Evolutionary conservation across 2,329 filamentous ascomycete species (phyloP), one percentile per base, ranked within the genome.

Genomic region (Sporothrix pallida): DNA sequence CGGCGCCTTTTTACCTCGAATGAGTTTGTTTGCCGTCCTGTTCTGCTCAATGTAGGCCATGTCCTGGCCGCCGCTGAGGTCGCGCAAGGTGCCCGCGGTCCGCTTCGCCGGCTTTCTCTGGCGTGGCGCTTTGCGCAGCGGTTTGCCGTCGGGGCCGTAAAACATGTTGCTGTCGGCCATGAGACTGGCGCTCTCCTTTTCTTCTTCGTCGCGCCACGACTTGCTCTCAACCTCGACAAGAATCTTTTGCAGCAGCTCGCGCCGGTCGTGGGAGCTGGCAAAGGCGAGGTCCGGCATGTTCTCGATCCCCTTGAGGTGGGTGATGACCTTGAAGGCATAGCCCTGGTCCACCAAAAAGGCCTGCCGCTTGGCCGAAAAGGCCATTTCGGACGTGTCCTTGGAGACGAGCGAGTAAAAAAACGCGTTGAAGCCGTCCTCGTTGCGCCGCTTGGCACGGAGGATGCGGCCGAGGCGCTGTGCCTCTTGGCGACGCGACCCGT

Each of bases 281-380:
- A 97, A 98, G 1, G 91, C 92, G 1, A 99, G 87, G 0, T 90
- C 90, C 0, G 92, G 90, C 71, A 95, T 92, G 74, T 93, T 89
- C 75, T 98, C 93, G 76, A 99, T 94, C 70, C 95, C 96, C 79
- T 95, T 92, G 8, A 99, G 87, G 79, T 97, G 94, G 0, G 96
- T 99, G 81, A 99, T 99, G 75, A 98, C 95, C 81, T 98, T 98
- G 87, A 99, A 99, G 0, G 96, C 95, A 81, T 99, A 99, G 12
- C 96, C 96, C 82, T 99, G 96, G 77, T 99, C 96, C 26, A 99
- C 95, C 0, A 99, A 86, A 84, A 99, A 99, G 0, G 96, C 95
- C 82, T 99, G 96, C 12, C 96, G 89, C 82, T 98, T 98, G 3
- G 94, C 95, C 0, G 95, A 98, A 82, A 97, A 99, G 80, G 91